Evolutionary conservation across 345 rosid genomes (phyloP).

Genomic region (Laguncularia racemosa): DNA sequence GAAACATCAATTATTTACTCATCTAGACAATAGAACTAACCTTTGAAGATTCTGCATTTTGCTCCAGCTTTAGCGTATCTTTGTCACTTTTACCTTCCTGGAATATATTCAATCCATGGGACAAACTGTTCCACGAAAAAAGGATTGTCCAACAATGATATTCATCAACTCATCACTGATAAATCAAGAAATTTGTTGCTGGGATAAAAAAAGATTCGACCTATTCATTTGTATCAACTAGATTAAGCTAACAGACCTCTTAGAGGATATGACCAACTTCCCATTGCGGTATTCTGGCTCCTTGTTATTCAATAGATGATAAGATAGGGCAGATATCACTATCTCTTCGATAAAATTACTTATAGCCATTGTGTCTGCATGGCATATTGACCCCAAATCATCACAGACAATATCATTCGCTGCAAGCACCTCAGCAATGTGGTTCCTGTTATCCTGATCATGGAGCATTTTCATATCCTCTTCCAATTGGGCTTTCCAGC

Average conservation of each 20-base stretch:
- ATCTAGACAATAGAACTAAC: slow-evolving; percentile 20
- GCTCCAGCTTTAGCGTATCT: slow-evolving; percentile 65
- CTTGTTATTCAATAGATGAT: slow-evolving; percentile 67
- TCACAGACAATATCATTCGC: slow-evolving; percentile 89
- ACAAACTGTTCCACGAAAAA: slow-evolving; percentile 54
- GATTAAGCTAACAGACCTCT: slow-evolving; percentile 38
- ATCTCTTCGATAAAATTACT: slow-evolving; percentile 80
- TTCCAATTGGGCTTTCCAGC: slow-evolving; percentile 80
- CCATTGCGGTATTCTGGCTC: slow-evolving; percentile 92
- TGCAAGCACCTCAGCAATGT: slow-evolving; percentile 86
- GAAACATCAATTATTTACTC: no score
- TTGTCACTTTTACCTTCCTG: slow-evolving; percentile 71
- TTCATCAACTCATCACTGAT: background rate
- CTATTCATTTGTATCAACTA: slow-evolving; percentile 1
- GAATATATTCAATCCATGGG: slow-evolving; percentile 86
- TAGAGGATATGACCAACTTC: slow-evolving; percentile 83
- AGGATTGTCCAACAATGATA: background rate
- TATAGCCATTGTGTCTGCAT: slow-evolving; percentile 61
- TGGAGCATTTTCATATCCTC: slow-evolving; percentile 81
- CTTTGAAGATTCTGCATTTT: slow-evolving; percentile 67
- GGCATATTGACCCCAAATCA: slow-evolving; percentile 75
- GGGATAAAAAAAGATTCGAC: background rate
- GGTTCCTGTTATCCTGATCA: slow-evolving; percentile 83
- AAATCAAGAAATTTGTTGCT: background rate
- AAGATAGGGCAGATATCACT: slow-evolving; percentile 73